Evolutionary conservation across 2,329 filamentous ascomycete genomes (phyloP).

Genomic region (Ambrosiella xylebori): DNA sequence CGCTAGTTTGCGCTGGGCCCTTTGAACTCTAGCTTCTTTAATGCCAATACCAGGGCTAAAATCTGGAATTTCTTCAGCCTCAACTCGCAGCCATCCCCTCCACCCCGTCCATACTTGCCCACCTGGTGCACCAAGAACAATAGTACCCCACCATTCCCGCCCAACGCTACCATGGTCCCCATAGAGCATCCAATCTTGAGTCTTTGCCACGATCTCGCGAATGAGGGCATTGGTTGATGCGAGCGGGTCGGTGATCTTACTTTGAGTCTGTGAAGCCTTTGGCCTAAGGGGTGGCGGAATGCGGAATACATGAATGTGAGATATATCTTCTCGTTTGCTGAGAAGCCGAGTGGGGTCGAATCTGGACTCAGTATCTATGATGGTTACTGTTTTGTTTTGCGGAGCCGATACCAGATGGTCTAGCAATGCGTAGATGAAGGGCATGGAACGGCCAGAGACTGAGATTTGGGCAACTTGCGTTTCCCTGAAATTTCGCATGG

Average conservation of each 20-base stretch:
- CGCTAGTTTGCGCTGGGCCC: constrained; percentile 22
- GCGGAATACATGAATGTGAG: constrained; percentile 32
- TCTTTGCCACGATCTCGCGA: constrained; percentile 23
- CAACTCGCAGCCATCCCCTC: constrained; percentile 35
- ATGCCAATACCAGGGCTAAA: constrained; percentile 25
- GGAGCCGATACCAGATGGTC: constrained; percentile 33
- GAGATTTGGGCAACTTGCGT: constrained; percentile 31
- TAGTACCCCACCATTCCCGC: constrained; percentile 40
- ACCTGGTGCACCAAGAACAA: constrained; percentile 32
- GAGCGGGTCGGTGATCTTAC: neutral
- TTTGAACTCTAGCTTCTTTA: constrained; percentile 28
- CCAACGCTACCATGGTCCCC: constrained; percentile 24
- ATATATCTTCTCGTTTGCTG: constrained; percentile 24
- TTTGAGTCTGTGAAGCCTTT: neutral
- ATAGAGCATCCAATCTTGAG: constrained; percentile 35
- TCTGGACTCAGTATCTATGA: constrained; percentile 37
- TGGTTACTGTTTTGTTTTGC: constrained; percentile 29
- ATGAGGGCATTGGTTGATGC: constrained; percentile 15
- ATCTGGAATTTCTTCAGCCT: constrained; percentile 24
- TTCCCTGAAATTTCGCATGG: constrained; percentile 28
- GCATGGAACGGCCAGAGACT: constrained; percentile 34
- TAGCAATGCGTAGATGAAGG: constrained; percentile 38
- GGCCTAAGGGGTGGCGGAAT: neutral
- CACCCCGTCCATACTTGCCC: constrained; percentile 16
- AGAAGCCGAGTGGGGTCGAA: constrained; percentile 36